A percentile compares a stretch with the other conserved stretches of the same genome.
Evolutionary conservation across 2,329 filamentous ascomycete species (phyloP).

Genomic region (Xylariaceae sp.): DNA sequence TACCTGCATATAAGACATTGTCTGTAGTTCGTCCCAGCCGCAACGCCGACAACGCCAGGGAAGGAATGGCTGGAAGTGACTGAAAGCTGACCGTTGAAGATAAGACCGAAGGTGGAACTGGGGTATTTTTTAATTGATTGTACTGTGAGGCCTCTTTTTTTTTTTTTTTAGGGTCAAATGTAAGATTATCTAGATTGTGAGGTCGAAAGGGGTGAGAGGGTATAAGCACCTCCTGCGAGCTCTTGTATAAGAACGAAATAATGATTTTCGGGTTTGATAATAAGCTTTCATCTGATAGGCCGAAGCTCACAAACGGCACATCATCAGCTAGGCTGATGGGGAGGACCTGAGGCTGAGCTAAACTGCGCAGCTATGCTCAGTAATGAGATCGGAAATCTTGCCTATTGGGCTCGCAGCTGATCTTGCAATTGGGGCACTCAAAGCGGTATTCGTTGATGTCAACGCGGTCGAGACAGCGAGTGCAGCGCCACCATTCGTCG

Average conservation of each 20-base stretch:
- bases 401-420: constrained; percentile 51
- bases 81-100: not conserved
- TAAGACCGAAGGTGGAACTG: not conserved
- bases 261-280: too few species aligned
- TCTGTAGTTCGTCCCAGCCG: constrained; percentile 9
- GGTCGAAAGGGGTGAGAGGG: not conserved
- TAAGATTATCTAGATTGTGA: not conserved
- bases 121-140: not conserved
- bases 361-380: not conserved
- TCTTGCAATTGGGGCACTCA: constrained; percentile 55
- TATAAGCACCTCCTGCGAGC: too few species aligned
- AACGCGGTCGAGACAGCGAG: constrained; percentile 56
- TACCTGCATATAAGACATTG: constrained; percentile 5
- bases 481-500: constrained; percentile 59
- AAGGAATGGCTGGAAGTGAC: constrained; percentile 6
- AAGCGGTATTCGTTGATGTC: constrained; percentile 48
- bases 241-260: too few species aligned
- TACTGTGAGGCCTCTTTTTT: not conserved
- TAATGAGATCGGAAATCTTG: constrained; percentile 20
- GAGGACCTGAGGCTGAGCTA: too few species aligned
- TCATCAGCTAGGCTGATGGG: too few species aligned
- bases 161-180: not conserved
- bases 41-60: constrained; percentile 6
- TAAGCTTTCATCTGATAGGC: too few species aligned
- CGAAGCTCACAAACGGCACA: too few species aligned